Conservation (phyloP, 805 yeast species). For the Myxozyma melibiosi region DNA sequence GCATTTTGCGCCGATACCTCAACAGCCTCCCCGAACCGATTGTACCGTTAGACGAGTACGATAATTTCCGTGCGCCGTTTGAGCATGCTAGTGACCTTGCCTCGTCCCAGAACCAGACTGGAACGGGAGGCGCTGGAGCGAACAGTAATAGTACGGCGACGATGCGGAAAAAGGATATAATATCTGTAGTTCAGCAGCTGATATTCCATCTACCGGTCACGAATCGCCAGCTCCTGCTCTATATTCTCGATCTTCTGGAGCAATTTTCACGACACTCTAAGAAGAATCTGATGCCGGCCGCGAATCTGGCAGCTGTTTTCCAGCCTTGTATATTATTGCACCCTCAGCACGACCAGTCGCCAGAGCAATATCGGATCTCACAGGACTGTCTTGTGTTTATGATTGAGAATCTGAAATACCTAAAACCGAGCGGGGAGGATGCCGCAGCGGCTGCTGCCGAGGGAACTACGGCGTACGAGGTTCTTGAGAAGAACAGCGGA, state of each 20-base stretch:
- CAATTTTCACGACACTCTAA: constrained; percentile 78
- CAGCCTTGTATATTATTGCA: constrained; percentile 96
- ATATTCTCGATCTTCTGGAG: constrained; percentile 81
- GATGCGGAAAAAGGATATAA: constrained; percentile 47
- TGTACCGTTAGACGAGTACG: constrained; percentile 53
- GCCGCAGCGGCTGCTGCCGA: neutral
- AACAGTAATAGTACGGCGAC: neutral
- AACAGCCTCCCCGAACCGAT: constrained; percentile 91
- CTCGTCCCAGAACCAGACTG: neutral
- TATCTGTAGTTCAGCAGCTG: constrained; percentile 68
- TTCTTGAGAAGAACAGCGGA: neutral
- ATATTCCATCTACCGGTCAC: constrained; percentile 73
- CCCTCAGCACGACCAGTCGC: constrained; percentile 88
- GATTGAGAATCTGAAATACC: constrained; percentile 79
- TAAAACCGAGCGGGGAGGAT: constrained; percentile 41
- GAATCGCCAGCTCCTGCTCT: constrained; percentile 79
- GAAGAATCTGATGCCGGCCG: constrained; percentile 85
- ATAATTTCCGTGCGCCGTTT: constrained; percentile 20
- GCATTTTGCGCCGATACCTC: constrained; percentile 79
- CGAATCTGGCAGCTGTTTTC: constrained; percentile 91
- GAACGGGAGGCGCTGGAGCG: neutral
- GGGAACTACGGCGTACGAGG: constrained; percentile 4
- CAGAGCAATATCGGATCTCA: constrained; percentile 86
- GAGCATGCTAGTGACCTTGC: neutral
- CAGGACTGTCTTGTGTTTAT: constrained; percentile 85